Evolutionary conservation across 352 stramenopile genomes (phyloP).

Genomic region (Phytopythium boreale): DNA sequence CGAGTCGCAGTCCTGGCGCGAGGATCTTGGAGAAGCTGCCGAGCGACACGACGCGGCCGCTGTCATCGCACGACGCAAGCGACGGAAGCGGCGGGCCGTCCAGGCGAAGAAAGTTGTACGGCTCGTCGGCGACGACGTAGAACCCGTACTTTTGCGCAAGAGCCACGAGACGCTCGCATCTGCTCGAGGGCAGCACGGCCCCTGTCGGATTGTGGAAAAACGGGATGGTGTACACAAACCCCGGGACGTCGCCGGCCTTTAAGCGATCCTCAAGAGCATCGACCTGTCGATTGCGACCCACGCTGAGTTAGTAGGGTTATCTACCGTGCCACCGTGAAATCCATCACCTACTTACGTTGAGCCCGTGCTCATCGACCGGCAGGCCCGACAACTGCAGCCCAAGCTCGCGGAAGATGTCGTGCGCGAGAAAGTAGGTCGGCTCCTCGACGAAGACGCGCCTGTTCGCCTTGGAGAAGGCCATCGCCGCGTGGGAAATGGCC

Average conservation of each 20-base stretch:
- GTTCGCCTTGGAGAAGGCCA: slow-evolving; percentile 62
- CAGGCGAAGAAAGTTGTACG: slow-evolving; percentile 92
- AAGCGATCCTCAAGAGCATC: slow-evolving; percentile 71
- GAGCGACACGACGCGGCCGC: slow-evolving; percentile 74
- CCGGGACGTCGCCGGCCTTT: slow-evolving; percentile 55
- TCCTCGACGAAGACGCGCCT: slow-evolving; percentile 90
- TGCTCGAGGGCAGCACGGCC: slow-evolving; percentile 56
- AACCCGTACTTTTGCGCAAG: slow-evolving; percentile 85
- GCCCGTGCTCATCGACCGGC: slow-evolving; percentile 64
- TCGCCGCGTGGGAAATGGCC: slow-evolving; percentile 86
- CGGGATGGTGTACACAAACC: slow-evolving; percentile 92
- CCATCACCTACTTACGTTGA: slow-evolving; percentile 46
- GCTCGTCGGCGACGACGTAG: slow-evolving; percentile 90
- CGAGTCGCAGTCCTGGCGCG: slow-evolving; percentile 85
- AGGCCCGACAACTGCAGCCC: slow-evolving; percentile 76
- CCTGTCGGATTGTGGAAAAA: slow-evolving; percentile 94
- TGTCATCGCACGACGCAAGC: slow-evolving; percentile 65
- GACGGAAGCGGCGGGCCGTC: slow-evolving; percentile 43
- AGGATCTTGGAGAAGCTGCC: slow-evolving; percentile 96
- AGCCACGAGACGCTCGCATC: slow-evolving; percentile 68
- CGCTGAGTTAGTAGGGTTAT: background rate
- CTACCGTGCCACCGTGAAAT: background rate
- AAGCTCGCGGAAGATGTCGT: slow-evolving; percentile 90
- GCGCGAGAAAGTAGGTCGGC: slow-evolving; percentile 92
- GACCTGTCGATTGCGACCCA: slow-evolving; percentile 24